Evolutionary conservation across 345 rosid species (phyloP).

Genomic region (Syzygium aqueum): DNA sequence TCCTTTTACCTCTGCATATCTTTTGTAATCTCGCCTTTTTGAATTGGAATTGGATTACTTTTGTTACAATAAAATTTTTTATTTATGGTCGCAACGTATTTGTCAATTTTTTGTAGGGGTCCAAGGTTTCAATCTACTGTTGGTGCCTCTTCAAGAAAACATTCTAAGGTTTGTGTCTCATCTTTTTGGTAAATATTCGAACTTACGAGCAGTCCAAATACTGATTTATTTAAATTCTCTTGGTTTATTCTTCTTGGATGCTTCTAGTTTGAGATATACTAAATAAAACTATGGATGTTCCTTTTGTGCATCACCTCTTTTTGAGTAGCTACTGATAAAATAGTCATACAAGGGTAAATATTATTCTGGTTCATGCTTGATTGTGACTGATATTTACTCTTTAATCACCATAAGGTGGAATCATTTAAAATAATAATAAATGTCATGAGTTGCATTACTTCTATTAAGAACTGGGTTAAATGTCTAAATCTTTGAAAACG

Average conservation of each 20-base stretch:
- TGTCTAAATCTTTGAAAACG: not conserved
- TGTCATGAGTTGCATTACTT: not conserved
- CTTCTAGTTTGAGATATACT: not conserved
- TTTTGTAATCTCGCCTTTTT: not conserved
- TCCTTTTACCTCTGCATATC: not conserved
- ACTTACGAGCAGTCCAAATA: not conserved
- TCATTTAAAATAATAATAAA: not conserved
- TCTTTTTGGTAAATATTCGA: not conserved
- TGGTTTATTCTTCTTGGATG: not conserved
- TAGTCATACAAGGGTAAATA: not conserved
- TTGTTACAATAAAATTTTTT: not conserved
- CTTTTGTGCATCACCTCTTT: not conserved
- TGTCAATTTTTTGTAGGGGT: conserved; percentile 22
- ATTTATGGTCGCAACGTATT: not conserved
- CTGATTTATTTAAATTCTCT: not conserved
- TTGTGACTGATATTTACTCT: not conserved
- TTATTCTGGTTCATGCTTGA: not conserved
- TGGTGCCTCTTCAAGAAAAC: conserved; percentile 23
- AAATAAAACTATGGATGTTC: not conserved
- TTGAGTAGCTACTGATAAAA: not conserved
- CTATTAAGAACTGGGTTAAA: not conserved
- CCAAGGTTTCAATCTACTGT: conserved; percentile 18
- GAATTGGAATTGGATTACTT: not conserved
- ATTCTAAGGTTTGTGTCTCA: conserved; percentile 37
- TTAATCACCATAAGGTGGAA: not conserved